A percentile compares a stretch with the other conserved stretches of the same genome.
phyloP scores from a whole-genome alignment of 2,329 filamentous ascomycete species.

The Akanthomyces lecanii region DNA sequence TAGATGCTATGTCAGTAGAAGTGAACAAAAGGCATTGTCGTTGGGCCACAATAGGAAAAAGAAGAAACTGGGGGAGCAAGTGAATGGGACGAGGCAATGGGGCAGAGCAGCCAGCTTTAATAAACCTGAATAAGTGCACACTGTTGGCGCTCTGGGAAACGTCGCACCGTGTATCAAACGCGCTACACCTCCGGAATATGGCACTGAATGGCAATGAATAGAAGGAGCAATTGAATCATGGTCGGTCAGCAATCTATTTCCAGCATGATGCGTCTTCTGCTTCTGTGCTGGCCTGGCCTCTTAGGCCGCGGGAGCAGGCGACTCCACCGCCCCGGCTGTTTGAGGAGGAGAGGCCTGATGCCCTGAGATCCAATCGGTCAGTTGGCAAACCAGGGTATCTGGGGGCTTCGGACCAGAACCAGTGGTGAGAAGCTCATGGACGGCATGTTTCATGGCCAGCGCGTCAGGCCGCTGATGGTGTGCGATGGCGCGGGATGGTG shows the following conservation, averaged over 20 bases:
- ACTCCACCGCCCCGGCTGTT: not conserved
- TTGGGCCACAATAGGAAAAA: not conserved
- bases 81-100: constrained; percentile 6
- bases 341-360: not conserved
- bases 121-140: constrained; percentile 3
- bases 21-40: not conserved
- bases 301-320: not conserved
- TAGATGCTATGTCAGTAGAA: constrained; percentile 3
- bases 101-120: constrained; percentile 10
- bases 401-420: not conserved
- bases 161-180: not conserved
- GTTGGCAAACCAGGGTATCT: not conserved
- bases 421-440: constrained; percentile 13
- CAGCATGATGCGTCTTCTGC: not conserved
- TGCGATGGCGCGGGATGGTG: not conserved
- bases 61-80: not conserved
- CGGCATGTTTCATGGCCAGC: constrained; percentile 25
- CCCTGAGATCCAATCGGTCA: constrained; percentile 3
- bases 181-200: not conserved
- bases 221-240: not conserved
- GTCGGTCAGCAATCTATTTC: constrained; percentile 8
- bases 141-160: not conserved
- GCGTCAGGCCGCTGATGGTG: constrained; percentile 21
- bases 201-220: not conserved
- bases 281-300: not conserved